Evolutionary conservation across 2,329 filamentous ascomycete genomes (phyloP).

Genomic region (Cercospora berteroae): DNA sequence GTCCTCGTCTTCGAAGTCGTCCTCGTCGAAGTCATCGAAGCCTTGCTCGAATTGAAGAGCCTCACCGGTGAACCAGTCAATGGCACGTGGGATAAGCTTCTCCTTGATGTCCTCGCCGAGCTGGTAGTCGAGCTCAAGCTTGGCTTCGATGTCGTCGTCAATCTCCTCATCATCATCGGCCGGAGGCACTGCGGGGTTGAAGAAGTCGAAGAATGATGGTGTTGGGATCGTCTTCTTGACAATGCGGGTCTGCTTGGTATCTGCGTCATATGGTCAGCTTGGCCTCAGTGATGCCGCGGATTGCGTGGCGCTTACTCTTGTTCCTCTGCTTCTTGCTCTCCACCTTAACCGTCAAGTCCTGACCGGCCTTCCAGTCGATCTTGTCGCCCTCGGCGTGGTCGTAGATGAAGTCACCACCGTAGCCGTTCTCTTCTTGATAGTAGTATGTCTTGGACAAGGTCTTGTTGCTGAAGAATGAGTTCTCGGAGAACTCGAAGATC

Average conservation of each 20-base stretch:
- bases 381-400: slow-evolving; percentile 98
- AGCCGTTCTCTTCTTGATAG: slow-evolving; percentile 98
- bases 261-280: slow-evolving; percentile 49
- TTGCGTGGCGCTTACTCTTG: slow-evolving; percentile 72
- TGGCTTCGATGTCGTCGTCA: slow-evolving; percentile 90
- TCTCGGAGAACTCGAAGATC: slow-evolving; percentile 94
- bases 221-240: slow-evolving; percentile 99
- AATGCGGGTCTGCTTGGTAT: slow-evolving; percentile 97
- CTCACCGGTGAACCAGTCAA: slow-evolving; percentile 99
- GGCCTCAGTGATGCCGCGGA: neutral
- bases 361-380: slow-evolving; percentile 92
- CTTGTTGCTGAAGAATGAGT: slow-evolving; percentile 98
- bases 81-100: slow-evolving; percentile 96
- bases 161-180: slow-evolving; percentile 76
- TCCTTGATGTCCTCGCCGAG: slow-evolving; percentile 99
- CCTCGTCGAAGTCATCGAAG: slow-evolving; percentile 78
- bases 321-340: slow-evolving; percentile 99
- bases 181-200: slow-evolving; percentile 88
- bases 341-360: slow-evolving; percentile 89
- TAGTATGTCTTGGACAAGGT: slow-evolving; percentile 96
- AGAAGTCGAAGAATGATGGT: slow-evolving; percentile 98
- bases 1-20: slow-evolving; percentile 83
- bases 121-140: slow-evolving; percentile 96
- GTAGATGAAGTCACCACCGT: slow-evolving; percentile 99
- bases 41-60: slow-evolving; percentile 95